phyloP scores from a whole-genome alignment of 106 monocot genomes.

The Dactylorhiza incarnata region DNA sequence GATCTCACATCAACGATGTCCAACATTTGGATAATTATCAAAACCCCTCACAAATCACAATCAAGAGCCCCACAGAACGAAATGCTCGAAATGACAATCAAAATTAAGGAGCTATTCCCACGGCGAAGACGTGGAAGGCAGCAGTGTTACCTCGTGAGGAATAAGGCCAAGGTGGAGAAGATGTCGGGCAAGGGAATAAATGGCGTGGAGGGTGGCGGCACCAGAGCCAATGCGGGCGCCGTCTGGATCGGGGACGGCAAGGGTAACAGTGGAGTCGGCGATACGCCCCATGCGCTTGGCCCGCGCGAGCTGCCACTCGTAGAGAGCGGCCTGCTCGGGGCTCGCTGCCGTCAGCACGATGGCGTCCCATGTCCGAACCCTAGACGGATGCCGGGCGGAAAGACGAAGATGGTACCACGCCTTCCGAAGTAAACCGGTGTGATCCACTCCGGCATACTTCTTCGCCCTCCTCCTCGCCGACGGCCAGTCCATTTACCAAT shows the following conservation, averaged over 20 bases:
- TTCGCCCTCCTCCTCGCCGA: slow-evolving; percentile 10
- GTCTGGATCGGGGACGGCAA: slow-evolving; percentile 83
- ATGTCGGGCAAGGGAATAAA: slow-evolving; percentile 47
- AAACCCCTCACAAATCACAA: too few species aligned
- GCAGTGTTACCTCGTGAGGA: slow-evolving; percentile 1
- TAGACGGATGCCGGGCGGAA: slow-evolving; percentile 62
- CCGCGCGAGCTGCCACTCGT: slow-evolving; percentile 79
- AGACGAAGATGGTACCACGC: slow-evolving; percentile 87
- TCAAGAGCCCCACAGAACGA: too few species aligned
- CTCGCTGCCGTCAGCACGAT: slow-evolving; percentile 95
- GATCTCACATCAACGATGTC: too few species aligned
- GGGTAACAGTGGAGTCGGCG: slow-evolving; percentile 62
- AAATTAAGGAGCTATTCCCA: too few species aligned
- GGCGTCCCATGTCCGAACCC: slow-evolving; percentile 90
- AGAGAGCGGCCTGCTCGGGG: slow-evolving; percentile 88
- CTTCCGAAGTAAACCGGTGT: slow-evolving; percentile 48
- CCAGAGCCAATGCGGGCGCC: slow-evolving; percentile 95
- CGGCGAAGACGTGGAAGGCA: background rate
- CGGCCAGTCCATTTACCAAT: background rate
- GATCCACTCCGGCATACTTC: slow-evolving; percentile 21
- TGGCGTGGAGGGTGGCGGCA: slow-evolving; percentile 87
- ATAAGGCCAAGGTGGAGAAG: slow-evolving; percentile 19
- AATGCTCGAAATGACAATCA: too few species aligned
- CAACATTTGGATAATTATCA: too few species aligned
- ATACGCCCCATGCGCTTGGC: slow-evolving; percentile 79